Conservation (phyloP, 257 asterid species). For the Rauvolfia tetraphylla region DNA sequence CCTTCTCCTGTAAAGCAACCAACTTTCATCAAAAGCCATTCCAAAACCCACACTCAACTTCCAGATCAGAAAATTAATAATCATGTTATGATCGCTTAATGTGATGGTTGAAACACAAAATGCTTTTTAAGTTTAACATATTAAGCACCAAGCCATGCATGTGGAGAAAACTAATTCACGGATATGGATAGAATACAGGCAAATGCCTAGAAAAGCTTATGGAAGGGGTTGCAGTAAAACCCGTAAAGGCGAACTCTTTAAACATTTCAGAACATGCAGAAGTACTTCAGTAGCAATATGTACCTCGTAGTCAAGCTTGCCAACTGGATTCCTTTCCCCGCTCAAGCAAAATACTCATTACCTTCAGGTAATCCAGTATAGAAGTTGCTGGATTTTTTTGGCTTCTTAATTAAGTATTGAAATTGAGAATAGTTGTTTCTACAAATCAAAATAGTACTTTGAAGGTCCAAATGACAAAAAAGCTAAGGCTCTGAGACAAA, state of each 20-base stretch:
- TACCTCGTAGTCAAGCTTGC: background rate
- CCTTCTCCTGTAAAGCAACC: constrained; percentile 48
- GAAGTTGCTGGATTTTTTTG: background rate
- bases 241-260: background rate
- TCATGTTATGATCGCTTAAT: background rate
- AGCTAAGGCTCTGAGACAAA: background rate
- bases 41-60: background rate
- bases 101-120: background rate
- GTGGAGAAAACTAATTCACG: background rate
- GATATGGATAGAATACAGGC: background rate
- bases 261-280: background rate
- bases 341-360: background rate
- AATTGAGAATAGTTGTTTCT: too few relatives aligned
- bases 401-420: background rate
- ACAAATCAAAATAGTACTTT: background rate
- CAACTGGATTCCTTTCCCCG: background rate
- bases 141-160: background rate
- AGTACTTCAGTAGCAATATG: background rate
- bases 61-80: background rate
- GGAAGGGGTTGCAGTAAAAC: background rate
- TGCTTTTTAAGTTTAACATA: background rate
- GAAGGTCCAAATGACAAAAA: background rate
- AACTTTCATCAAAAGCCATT: constrained; percentile 14
- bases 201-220: background rate
- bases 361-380: background rate